Base-by-base conservation (phyloP, 2,329 filamentous ascomycete genomes). In the Hypocreales sp. region DNA sequence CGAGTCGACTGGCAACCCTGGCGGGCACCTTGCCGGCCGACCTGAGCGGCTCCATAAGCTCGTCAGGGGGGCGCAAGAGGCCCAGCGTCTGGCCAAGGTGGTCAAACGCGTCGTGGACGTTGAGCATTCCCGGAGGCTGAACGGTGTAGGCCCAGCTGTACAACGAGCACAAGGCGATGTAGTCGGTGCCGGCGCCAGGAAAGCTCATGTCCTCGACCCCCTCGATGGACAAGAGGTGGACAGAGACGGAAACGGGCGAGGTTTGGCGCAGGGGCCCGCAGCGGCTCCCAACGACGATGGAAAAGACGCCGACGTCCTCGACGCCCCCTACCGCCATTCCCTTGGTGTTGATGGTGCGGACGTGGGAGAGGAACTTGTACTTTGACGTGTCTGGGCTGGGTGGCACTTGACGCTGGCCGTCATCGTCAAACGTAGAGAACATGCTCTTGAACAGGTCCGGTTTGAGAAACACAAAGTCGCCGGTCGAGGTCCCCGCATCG, bases 101-200 rank as follows among this genome's bases (percentile, higher is more conserved):
- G 17, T 37, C 31, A 25, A 55, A 51, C 0, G 46, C 32, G 2
- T 54, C 49, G 0, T 26, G 30, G 1, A 56, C 43, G 30, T 56
- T 54, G 24, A 55, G 35, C 0, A 39, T 34, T 1, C 40, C 31
- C 0, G 53, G 39, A 0, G 58, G 56, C 2, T 51, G 25, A 4
- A 38, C 35, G 0, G 45, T 53, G 27, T 61, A 60, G 5, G 39
- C 44, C 58, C 58, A 63, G 25, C 46, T 53, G 24, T 53, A 33
- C 1, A 62, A 33, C 0, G 50, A 55, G 15, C 44, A 41, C 7
- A 62, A 30, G 0, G 36, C 50, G 7, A 58, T 46, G 8, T 34
- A 36, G 3, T 37, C 25, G 4, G 30, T 20, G 3, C 28, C 22
- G 4, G 31, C 14, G 1, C 8, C 5, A 0, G 41, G 39, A n/a